Conservation (phyloP, 768 basidiomycete species). For the Tricholomella constricta region DNA sequence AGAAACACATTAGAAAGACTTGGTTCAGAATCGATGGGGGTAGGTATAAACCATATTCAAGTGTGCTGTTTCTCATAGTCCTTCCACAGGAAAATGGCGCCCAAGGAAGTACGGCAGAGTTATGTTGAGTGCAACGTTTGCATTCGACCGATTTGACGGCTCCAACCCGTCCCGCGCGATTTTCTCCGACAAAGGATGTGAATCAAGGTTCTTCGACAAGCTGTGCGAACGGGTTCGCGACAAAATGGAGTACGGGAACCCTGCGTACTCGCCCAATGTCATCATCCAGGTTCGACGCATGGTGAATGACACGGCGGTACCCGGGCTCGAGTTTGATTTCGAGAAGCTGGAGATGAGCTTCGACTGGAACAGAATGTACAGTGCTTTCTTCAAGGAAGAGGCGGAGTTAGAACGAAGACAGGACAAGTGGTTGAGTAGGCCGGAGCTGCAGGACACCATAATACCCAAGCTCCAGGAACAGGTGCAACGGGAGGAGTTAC, state of each 20-base stretch:
- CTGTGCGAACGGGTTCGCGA: neutral
- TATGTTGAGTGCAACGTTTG: neutral
- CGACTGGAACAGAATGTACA: no score
- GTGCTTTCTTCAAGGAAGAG: no score
- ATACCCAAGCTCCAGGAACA: no score
- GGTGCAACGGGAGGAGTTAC: no score
- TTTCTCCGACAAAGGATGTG: neutral
- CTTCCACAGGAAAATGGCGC: neutral
- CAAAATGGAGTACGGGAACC: neutral
- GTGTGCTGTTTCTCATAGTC: neutral
- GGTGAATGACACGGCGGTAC: neutral
- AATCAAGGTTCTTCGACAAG: neutral
- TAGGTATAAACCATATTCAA: neutral
- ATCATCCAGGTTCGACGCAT: neutral
- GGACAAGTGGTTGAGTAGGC: no score
- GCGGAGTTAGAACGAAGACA: no score
- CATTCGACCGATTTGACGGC: neutral
- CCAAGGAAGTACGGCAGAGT: neutral
- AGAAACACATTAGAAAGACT: neutral
- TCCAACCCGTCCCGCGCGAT: neutral
- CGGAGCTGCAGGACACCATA: no score
- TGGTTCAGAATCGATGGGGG: neutral
- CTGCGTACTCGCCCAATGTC: neutral
- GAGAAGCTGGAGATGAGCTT: no score
- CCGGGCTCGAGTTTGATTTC: neutral